These are phyloP conservation scores for Fomitopsis pulvina DNA, from an alignment of 768 basidiomycete species.

Conservation along the genomic window DNA sequence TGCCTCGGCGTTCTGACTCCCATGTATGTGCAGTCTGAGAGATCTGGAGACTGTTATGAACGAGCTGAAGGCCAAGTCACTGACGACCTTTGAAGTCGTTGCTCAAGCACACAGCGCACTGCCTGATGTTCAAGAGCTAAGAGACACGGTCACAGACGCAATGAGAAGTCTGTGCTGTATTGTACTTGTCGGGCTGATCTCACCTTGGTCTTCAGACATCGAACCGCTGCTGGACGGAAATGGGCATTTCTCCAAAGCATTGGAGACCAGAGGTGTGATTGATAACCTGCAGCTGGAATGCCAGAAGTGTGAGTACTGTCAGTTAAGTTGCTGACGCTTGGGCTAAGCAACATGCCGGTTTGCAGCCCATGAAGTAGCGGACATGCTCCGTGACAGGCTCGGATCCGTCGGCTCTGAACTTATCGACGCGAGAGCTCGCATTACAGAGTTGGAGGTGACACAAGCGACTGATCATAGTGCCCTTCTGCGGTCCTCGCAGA, in stretches of 20 bases:
- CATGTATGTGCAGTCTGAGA: conserved; percentile 8
- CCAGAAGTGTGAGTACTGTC: conserved; percentile 12
- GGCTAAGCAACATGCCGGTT: background rate
- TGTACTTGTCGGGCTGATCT: background rate
- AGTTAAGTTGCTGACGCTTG: background rate
- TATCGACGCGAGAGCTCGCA: conserved; percentile 33
- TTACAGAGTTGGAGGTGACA: conserved; percentile 30
- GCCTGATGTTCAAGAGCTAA: conserved; percentile 17
- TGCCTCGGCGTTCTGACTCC: background rate
- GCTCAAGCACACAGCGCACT: conserved; percentile 15
- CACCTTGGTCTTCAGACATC: conserved; percentile 11
- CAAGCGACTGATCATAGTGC: conserved; percentile 18
- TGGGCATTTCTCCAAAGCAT: conserved; percentile 9
- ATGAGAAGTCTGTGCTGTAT: conserved; percentile 10
- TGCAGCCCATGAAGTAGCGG: conserved; percentile 41
- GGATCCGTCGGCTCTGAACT: conserved; percentile 35
- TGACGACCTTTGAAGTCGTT: conserved; percentile 13
- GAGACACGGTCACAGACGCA: conserved; percentile 8
- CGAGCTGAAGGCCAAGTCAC: conserved; percentile 19
- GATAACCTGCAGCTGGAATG: conserved; percentile 16
- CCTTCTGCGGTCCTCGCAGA: conserved; percentile 3
- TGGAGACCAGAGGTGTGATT: conserved; percentile 11
- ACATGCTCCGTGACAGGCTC: conserved; percentile 41
- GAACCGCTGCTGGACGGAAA: conserved; percentile 16
- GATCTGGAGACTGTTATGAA: conserved; percentile 6